phyloP scores from a whole-genome alignment of 2,329 filamentous ascomycete genomes.

The Colletotrichum tofieldiae region DNA sequence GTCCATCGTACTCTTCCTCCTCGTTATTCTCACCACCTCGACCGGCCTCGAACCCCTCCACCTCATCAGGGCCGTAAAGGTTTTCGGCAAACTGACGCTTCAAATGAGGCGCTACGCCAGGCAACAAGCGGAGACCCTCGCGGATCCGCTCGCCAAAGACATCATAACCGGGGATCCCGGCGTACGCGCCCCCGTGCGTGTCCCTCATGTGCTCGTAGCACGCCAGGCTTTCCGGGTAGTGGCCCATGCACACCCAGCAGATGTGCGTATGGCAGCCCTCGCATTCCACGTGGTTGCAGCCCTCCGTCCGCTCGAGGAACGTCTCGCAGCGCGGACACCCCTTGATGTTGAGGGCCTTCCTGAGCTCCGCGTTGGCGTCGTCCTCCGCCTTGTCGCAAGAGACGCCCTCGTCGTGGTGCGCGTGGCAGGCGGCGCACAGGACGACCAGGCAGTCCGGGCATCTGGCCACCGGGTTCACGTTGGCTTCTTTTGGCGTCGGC shows the following conservation, averaged over 20 bases:
- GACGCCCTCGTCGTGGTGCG: slow-evolving; percentile 49
- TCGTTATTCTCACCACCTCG: neutral
- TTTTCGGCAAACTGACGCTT: neutral
- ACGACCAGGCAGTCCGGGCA: slow-evolving; percentile 56
- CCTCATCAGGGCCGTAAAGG: neutral
- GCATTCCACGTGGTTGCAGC: slow-evolving; percentile 65
- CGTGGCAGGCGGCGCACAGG: slow-evolving; percentile 55
- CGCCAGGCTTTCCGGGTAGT: slow-evolving; percentile 47
- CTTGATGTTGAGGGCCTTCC: slow-evolving; percentile 48
- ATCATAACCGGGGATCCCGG: neutral
- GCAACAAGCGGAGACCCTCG: neutral
- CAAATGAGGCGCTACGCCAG: neutral
- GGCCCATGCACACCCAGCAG: slow-evolving; percentile 63
- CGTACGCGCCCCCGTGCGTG: neutral
- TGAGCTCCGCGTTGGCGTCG: slow-evolving; percentile 51
- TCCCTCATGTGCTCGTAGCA: neutral
- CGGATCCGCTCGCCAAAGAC: neutral
- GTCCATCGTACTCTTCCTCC: neutral
- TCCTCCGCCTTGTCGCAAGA: slow-evolving; percentile 53
- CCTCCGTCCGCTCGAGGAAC: slow-evolving; percentile 58
- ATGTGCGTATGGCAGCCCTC: slow-evolving; percentile 59
- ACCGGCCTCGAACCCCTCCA: too few relatives aligned
- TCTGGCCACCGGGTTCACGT: slow-evolving; percentile 45
- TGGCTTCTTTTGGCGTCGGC: neutral
- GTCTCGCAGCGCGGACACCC: slow-evolving; percentile 59